Percentiles rank a stretch among this genome's conserved stretches.
These are phyloP conservation scores for Fusarium dlaminii DNA, from an alignment of 2,329 filamentous ascomycete genomes.

Conservation along the genomic window DNA sequence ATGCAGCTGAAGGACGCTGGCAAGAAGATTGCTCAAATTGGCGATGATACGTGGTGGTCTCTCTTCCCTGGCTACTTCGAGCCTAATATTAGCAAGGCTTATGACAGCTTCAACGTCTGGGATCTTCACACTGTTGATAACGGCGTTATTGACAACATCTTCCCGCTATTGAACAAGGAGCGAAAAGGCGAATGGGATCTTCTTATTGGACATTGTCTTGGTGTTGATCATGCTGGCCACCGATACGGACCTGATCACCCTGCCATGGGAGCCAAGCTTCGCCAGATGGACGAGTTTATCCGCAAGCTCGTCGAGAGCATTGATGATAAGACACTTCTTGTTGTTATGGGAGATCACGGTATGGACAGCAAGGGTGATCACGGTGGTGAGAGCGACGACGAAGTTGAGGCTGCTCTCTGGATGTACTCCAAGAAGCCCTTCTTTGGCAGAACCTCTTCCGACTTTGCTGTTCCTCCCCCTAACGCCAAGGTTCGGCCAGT, in stretches of 20 bases:
- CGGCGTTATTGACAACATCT: conserved; percentile 89
- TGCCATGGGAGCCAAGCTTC: conserved; percentile 89
- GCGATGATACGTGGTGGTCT: conserved; percentile 97
- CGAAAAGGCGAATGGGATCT: conserved; percentile 85
- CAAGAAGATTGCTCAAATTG: conserved; percentile 86
- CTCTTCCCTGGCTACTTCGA: conserved; percentile 96
- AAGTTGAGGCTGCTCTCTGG: conserved; percentile 94
- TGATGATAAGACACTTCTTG: conserved; percentile 86
- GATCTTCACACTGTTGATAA: conserved; percentile 97
- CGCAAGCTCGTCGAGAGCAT: conserved; percentile 74
- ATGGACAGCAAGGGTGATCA: conserved; percentile 99
- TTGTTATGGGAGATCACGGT: conserved; percentile 99
- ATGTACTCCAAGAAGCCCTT: conserved; percentile 93
- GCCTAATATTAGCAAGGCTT: conserved; percentile 82
- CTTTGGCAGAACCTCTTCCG: conserved; percentile 79
- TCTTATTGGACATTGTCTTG: conserved; percentile 92
- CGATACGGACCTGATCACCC: conserved; percentile 92
- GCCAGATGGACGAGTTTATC: conserved; percentile 88
- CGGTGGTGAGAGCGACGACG: conserved; percentile 96
- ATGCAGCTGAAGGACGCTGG: conserved; percentile 71
- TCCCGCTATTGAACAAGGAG: conserved; percentile 77
- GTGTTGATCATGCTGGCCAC: conserved; percentile 96
- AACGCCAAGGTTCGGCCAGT: conserved; percentile 81
- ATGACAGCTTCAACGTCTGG: conserved; percentile 99
- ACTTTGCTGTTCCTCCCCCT: conserved; percentile 65